Base-by-base conservation (phyloP, 1,284 basidiomycete species). In the Boletellus dicymbophilus region DNA sequence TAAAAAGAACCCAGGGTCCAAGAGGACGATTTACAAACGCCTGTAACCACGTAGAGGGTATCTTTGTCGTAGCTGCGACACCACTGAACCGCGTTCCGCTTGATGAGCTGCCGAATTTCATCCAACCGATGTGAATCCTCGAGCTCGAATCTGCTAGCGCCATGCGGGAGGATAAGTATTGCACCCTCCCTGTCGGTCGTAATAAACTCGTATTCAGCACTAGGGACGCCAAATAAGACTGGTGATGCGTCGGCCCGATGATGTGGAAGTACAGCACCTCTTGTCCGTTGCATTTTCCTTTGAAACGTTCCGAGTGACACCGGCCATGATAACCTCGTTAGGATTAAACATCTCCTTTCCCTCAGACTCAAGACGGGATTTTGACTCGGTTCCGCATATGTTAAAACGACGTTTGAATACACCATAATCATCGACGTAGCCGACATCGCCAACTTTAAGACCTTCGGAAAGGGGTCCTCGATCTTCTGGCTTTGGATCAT, bases 41-140 rank as follows among this genome's bases (percentile, higher is more conserved):
- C 55, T 2, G 55, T 56, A 16, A 56, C 25, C 15, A 56, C 36
- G 22, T 56, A 56, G 18, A 56, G 49, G 30, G 54, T 52, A 6
- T 12, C 12, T 26, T 37, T 8, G 13, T 37, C 27, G 20, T 46
- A 37, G 1, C 30, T 10, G 20, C 18, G 9, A 18, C 34, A 54
- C 47, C 51, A 53, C 1, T 44, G 34, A 12, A 26, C 5, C 1
- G 44, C 45, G 22, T 28, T 13, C 15, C 41, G 21, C 22, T 15
- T 28, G 1, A 44, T 44, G 8, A 42, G 6, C 4, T 41, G 27
- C 9, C 28, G 42, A 36, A 53, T 16, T 0, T 31, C 10, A 8
- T 1, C 30, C 4, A 31, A 31, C 9, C n/a, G 30, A 6, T 31
- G 6, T n/a, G n/a, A n/a, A 16, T 31, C 30, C 3, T 31, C 30